These are phyloP conservation scores for Excoecaria agallocha DNA, from an alignment of 345 rosid species.

Conservation along the genomic window DNA sequence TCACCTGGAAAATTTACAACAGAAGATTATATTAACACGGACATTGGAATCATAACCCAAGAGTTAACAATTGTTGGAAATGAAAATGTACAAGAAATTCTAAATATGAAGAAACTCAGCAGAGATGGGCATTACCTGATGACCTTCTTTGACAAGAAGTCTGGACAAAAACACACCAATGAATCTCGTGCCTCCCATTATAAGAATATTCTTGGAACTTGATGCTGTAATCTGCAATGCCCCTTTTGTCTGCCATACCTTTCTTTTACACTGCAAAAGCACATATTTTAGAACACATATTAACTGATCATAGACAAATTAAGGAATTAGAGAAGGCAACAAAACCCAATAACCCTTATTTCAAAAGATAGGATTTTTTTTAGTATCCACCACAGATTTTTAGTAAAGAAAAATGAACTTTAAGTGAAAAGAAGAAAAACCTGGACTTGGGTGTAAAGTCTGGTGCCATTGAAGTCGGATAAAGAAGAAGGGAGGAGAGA, in stretches of 20 bases:
- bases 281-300: neutral
- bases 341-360: neutral
- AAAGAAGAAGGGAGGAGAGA: conserved; percentile 73
- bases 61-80: neutral
- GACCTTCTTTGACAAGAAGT: conserved; percentile 89
- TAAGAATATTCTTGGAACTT: conserved; percentile 53
- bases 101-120: neutral
- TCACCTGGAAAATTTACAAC: conserved; percentile 55
- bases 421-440: conserved; percentile 28
- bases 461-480: conserved; percentile 83
- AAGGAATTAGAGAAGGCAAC: neutral
- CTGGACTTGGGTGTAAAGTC: conserved; percentile 65
- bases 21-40: neutral
- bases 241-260: conserved; percentile 59
- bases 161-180: conserved; percentile 87
- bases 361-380: neutral
- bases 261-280: conserved; percentile 69
- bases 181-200: conserved; percentile 96
- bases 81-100: neutral
- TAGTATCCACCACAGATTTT: neutral
- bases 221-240: conserved; percentile 68
- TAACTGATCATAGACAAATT: neutral
- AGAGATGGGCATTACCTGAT: conserved; percentile 48
- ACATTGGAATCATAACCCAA: neutral
- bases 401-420: neutral